A percentile compares a stretch with the other conserved stretches of the same genome.
Evolutionary conservation across 2,329 filamentous ascomycete genomes (phyloP).

Genomic region (Anthostomella pinea): DNA sequence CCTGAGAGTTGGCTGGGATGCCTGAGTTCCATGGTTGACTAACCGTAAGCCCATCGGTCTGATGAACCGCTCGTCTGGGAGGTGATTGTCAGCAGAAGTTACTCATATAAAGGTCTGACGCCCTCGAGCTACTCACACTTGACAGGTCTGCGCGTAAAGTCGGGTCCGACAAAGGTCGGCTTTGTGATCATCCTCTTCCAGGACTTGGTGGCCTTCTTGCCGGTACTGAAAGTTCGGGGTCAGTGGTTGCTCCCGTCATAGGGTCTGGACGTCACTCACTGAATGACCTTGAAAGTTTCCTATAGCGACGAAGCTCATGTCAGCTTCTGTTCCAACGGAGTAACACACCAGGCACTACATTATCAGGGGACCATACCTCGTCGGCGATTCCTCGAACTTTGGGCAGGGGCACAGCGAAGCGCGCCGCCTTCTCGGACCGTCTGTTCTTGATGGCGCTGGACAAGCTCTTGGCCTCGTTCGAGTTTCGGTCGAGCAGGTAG

Average conservation of each 20-base stretch:
- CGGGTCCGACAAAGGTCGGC: conserved; percentile 84
- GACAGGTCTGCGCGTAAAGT: conserved; percentile 83
- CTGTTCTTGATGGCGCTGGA: conserved; percentile 93
- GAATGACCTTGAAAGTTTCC: conserved; percentile 77
- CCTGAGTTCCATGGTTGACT: neutral
- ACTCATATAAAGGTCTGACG: too few species aligned
- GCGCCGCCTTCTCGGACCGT: conserved; percentile 87
- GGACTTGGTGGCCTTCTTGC: conserved; percentile 86
- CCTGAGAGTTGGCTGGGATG: too few species aligned
- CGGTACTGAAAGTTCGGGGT: conserved; percentile 92
- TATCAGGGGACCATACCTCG: too few species aligned
- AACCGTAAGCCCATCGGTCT: conserved; percentile 65
- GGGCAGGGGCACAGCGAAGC: conserved; percentile 87
- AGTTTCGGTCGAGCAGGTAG: conserved; percentile 87
- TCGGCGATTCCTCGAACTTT: conserved; percentile 93
- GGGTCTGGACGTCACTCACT: neutral
- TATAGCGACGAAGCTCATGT: too few species aligned
- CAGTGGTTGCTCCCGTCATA: neutral
- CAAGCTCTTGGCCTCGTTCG: conserved; percentile 63
- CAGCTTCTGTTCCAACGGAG: too few species aligned
- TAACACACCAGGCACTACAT: too few species aligned
- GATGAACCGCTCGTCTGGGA: conserved; percentile 57
- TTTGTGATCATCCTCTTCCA: conserved; percentile 69
- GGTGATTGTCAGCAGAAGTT: neutral
- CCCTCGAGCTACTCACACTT: conserved; percentile 44